Evolutionary conservation across 2,329 filamentous ascomycete genomes (phyloP).

Genomic region (Fusarium beomiforme): DNA sequence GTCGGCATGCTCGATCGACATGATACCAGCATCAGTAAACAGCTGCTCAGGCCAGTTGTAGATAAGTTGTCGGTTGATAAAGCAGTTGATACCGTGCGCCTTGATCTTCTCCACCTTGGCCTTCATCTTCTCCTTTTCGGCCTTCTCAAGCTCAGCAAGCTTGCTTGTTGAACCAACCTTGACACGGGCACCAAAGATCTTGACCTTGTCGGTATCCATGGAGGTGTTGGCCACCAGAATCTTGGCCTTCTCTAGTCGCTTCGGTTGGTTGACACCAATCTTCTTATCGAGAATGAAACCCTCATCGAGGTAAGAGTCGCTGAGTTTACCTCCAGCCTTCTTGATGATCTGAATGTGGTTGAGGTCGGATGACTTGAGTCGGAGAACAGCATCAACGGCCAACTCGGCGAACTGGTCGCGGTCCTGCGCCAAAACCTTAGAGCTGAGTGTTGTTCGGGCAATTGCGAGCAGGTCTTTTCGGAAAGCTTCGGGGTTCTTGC

Average conservation of each 20-base stretch:
- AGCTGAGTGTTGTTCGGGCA: conserved; percentile 94
- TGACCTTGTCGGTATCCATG: conserved; percentile 99
- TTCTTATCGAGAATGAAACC: conserved; percentile 99
- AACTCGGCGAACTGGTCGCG: conserved; percentile 90
- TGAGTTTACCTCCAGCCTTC: conserved; percentile 97
- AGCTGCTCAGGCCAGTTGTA: conserved; percentile 99
- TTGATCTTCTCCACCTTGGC: conserved; percentile 99
- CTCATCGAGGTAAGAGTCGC: conserved; percentile 96
- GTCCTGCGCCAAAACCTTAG: conserved; percentile 95
- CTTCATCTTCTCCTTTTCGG: conserved; percentile 99
- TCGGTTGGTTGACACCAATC: conserved; percentile 98
- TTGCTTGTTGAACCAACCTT: conserved; percentile 97
- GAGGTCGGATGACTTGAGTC: conserved; percentile 90
- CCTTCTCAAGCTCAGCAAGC: conserved; percentile 97
- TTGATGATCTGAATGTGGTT: conserved; percentile 99
- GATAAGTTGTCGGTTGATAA: conserved; percentile 98
- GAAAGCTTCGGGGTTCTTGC: conserved; percentile 83
- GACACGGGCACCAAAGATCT: conserved; percentile 97
- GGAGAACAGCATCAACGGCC: conserved; percentile 89
- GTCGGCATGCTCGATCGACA: conserved; percentile 98
- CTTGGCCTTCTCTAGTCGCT: conserved; percentile 96
- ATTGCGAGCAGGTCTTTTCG: conserved; percentile 90
- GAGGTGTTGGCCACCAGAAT: conserved; percentile 97
- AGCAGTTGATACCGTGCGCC: conserved; percentile 98
- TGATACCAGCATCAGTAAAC: conserved; percentile 96